Evolutionary conservation across 129 eudicot genomes (phyloP).

Genomic region (carrot (Daucus carota)): DH1_v3.0 NC_030384.2:36331001-36331500

Average conservation of each 20-base stretch:
- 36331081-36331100: neutral
- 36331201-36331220: slow-evolving; percentile 92
- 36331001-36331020: no score
- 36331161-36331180: slow-evolving; percentile 80
- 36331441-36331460: slow-evolving; percentile 85
- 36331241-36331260: slow-evolving; percentile 68
- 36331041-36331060: neutral
- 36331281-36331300: slow-evolving; percentile 69
- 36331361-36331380: slow-evolving; percentile 16
- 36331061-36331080: neutral
- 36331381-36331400: slow-evolving; percentile 1
- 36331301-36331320: slow-evolving; percentile 93
- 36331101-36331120: slow-evolving; percentile 8
- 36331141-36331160: slow-evolving; percentile 50
- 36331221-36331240: slow-evolving; percentile 57
- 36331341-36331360: neutral
- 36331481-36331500: slow-evolving; percentile 74
- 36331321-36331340: slow-evolving; percentile 25
- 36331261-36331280: slow-evolving; percentile 44
- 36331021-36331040: no score
- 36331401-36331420: slow-evolving; percentile 73
- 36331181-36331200: slow-evolving; percentile 69
- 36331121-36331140: slow-evolving; percentile 83
- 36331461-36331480: slow-evolving; percentile 50
- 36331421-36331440: slow-evolving; percentile 77